Percentiles rank a stretch among this genome's conserved stretches.
phyloP scores from a whole-genome alignment of 2,329 filamentous ascomycete genomes.

The Fusarium liriodendri region DNA sequence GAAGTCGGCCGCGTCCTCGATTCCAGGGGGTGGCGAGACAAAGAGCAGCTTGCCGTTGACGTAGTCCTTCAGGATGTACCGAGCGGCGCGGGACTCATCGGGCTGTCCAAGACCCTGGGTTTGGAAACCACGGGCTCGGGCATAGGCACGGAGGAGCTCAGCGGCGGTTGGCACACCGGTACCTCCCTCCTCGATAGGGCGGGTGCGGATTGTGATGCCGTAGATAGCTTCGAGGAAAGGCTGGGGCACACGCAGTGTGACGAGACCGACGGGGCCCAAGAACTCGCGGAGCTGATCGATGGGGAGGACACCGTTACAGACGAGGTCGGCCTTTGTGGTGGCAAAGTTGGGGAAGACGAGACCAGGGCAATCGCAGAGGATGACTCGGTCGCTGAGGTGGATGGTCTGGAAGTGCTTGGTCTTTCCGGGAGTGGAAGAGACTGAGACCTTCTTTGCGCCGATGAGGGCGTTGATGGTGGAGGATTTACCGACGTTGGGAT shows the following conservation, averaged over 20 bases:
- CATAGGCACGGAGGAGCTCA: slow-evolving; percentile 88
- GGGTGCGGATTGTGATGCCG: slow-evolving; percentile 86
- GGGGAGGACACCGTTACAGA: slow-evolving; percentile 93
- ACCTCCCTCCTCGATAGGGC: slow-evolving; percentile 90
- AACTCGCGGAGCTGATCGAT: slow-evolving; percentile 97
- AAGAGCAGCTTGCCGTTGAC: slow-evolving; percentile 95
- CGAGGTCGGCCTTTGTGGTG: slow-evolving; percentile 93
- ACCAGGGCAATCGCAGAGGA: slow-evolving; percentile 98
- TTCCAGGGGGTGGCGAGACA: slow-evolving; percentile 84
- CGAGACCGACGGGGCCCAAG: slow-evolving; percentile 85
- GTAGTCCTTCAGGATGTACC: slow-evolving; percentile 95
- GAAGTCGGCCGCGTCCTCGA: slow-evolving; percentile 80
- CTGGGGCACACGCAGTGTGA: slow-evolving; percentile 87
- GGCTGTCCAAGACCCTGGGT: slow-evolving; percentile 91
- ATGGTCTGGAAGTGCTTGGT: slow-evolving; percentile 99
- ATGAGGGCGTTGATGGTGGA: slow-evolving; percentile 99
- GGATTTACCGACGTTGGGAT: slow-evolving; percentile 99
- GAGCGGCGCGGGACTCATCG: slow-evolving; percentile 90
- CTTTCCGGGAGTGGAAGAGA: slow-evolving; percentile 96
- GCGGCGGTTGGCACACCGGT: slow-evolving; percentile 86
- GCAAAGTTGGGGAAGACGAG: slow-evolving; percentile 99
- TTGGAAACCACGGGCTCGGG: slow-evolving; percentile 87
- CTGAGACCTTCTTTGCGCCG: slow-evolving; percentile 97
- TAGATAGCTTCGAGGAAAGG: slow-evolving; percentile 92
- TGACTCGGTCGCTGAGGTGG: slow-evolving; percentile 87